Percentiles rank a stretch among this genome's conserved stretches.
These are phyloP conservation scores for Colletotrichum sp. DNA, from an alignment of 2,329 filamentous ascomycete genomes.

Conservation along the genomic window DNA sequence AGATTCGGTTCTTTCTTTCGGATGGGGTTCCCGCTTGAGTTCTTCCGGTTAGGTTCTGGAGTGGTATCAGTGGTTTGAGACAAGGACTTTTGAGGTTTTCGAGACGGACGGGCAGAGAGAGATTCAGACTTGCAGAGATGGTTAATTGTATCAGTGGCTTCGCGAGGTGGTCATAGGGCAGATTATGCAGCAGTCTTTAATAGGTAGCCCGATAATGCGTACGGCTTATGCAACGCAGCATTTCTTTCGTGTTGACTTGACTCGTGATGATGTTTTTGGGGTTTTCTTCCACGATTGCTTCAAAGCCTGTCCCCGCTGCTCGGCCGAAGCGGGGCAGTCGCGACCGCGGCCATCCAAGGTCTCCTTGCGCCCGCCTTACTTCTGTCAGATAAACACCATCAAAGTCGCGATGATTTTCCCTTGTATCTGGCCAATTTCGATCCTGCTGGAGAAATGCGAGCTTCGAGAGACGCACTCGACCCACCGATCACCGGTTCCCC, in stretches of 20 bases:
- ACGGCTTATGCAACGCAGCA: background rate
- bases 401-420: background rate
- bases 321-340: background rate
- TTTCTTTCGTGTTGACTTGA: background rate
- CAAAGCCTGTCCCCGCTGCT: background rate
- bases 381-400: background rate
- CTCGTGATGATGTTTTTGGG: background rate
- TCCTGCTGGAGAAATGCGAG: background rate
- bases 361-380: background rate
- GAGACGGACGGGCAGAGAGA: background rate
- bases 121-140: background rate
- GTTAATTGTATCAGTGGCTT: background rate
- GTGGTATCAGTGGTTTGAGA: background rate
- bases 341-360: background rate
- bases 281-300: background rate
- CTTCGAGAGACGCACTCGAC: background rate
- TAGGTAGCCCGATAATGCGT: background rate
- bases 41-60: background rate
- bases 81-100: background rate
- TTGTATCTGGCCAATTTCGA: background rate
- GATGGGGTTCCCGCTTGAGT: rapidly evolving
- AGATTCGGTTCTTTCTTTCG: background rate
- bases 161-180: background rate
- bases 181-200: background rate
- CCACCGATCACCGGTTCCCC: background rate